Percentiles rank a stretch among this genome's conserved stretches.
These are phyloP conservation scores for Amaranthus cruentus DNA, from an alignment of 148 eudicot genomes.

Conservation along the genomic window DNA sequence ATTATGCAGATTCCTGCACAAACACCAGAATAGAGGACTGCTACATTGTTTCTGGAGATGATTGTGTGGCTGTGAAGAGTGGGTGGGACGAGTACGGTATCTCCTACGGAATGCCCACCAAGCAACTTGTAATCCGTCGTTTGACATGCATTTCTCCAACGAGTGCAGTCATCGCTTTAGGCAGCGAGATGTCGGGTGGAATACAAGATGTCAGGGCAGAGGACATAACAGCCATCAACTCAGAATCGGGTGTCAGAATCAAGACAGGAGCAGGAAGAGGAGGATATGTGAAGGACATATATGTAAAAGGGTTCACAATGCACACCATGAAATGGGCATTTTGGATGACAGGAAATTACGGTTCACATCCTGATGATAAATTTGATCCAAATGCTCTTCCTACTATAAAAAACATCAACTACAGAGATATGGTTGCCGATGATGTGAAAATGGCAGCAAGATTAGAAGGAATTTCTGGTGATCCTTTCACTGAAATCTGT, in stretches of 20 bases:
- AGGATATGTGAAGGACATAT: conserved; percentile 76
- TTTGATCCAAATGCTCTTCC: conserved; percentile 79
- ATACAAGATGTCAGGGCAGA: conserved; percentile 88
- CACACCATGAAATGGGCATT: conserved; percentile 88
- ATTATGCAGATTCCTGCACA: conserved; percentile 71
- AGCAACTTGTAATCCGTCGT: conserved; percentile 63
- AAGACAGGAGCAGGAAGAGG: conserved; percentile 84
- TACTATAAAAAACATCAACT: conserved; percentile 62
- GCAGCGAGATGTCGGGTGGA: conserved; percentile 98
- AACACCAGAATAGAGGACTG: conserved; percentile 80
- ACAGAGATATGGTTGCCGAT: conserved; percentile 71
- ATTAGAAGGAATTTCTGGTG: conserved; percentile 69
- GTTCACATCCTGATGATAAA: conserved; percentile 72
- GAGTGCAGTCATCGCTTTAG: conserved; percentile 83
- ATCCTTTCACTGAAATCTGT: conserved; percentile 79
- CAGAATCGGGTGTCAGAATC: conserved; percentile 85
- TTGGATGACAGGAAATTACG: conserved; percentile 94
- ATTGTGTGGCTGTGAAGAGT: conserved; percentile 89
- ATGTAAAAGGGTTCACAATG: conserved; percentile 66
- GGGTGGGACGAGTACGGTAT: conserved; percentile 98
- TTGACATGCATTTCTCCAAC: conserved; percentile 89
- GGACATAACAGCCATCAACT: conserved; percentile 67
- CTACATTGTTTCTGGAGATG: conserved; percentile 94
- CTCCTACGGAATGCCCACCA: conserved; percentile 79
- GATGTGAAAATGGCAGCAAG: conserved; percentile 73